phyloP scores from a whole-genome alignment of 495 filamentous ascomycete genomes.

The Aspergillus homomorphus region DNA sequence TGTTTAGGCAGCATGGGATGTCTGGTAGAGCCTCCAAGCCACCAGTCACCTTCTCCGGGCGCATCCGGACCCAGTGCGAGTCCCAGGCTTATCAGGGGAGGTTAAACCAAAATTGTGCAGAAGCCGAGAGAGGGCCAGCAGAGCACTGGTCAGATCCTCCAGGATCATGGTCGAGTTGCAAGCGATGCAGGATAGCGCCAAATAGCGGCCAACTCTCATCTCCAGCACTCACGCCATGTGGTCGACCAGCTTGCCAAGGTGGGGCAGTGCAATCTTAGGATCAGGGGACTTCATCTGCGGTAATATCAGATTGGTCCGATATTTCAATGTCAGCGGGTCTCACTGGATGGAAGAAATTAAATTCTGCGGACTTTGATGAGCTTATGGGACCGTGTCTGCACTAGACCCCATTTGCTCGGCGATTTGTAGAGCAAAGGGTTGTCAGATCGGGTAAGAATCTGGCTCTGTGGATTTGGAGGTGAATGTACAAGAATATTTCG shows the following conservation, averaged over 20 bases:
- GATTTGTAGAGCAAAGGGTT: background rate
- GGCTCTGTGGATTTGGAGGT: background rate
- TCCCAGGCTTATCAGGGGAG: background rate
- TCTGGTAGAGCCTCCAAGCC: background rate
- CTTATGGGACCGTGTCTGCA: background rate
- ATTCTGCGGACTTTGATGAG: background rate
- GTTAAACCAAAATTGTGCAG: background rate
- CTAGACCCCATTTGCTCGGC: background rate
- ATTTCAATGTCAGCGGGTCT: background rate
- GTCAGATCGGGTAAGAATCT: background rate
- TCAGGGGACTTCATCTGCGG: background rate
- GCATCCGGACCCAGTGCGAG: too few species aligned
- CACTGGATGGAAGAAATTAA: background rate
- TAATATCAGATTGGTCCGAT: background rate
- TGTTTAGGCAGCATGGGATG: too few species aligned
- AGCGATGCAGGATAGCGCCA: background rate
- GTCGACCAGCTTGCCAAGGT: background rate
- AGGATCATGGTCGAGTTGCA: background rate
- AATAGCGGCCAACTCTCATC: background rate
- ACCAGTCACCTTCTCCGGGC: background rate
- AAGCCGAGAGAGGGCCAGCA: background rate
- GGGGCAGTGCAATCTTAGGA: background rate
- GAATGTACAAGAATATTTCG: background rate
- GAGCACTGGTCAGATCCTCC: background rate
- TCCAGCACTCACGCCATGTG: background rate